Evolutionary conservation across 2,329 filamentous ascomycete genomes (phyloP), one percentile per base, ranked within the genome.

Genomic region (Talaromyces sp.): DNA sequence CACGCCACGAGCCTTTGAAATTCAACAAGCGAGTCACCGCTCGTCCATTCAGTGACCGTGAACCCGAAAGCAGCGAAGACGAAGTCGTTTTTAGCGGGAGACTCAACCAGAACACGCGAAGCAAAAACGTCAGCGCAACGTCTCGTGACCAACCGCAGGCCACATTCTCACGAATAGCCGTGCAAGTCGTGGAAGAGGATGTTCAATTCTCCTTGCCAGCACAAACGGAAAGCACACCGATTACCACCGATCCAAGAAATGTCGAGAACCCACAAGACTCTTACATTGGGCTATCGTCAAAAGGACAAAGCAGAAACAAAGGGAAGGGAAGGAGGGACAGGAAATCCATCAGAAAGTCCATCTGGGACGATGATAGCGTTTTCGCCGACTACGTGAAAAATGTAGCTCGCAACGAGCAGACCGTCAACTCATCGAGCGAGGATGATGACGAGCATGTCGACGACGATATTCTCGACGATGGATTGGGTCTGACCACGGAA

Each of bases 11-110:
- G 18, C 44, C 46, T 25, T 3, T 46, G 11, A 40, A 44, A 42
- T 14, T 21, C 55, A 54, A 54, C 11, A 14, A 44, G 23, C 61
- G 31, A 52, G 14, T 58, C 21, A 23, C 21, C 12, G 2, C 7
- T 9, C 18, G 6, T 6, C 37, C 23, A 12, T 39, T 25, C 8
- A 76, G 76, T 1, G 69, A 71, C 6, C 76, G 76, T 2, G 70
- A 71, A 5, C 83, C 82, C 0, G 81, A 86, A 66, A 90, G 88
- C 0, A 89, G 88, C 69, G 89, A 90, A 55, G 91, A 96, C 52
- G 76, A 78, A 62, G 70, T 79, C 37, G 72, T 79, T 6, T 79
- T 78, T 54, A 69, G 64, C 21, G 76, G 76, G 21, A 70, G 76
- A 31, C 52, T 56, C 8, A 58, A 39, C 5, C 9, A 25, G 18